Evolutionary conservation across 352 stramenopile genomes (phyloP).

Genomic region (Pythium volutum): DNA sequence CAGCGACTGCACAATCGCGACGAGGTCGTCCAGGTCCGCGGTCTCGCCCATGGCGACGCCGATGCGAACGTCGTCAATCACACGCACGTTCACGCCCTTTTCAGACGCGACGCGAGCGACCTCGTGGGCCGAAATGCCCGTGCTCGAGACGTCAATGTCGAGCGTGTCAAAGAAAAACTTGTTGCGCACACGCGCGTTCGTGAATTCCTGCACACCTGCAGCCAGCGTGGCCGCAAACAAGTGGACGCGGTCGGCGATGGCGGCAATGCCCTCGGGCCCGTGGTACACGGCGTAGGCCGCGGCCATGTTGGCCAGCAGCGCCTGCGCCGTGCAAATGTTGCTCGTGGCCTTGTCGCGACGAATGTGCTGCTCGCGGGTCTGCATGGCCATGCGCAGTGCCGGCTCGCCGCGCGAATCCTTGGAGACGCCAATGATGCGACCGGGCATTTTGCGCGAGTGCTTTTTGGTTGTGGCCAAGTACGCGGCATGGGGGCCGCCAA

Average conservation of each 20-base stretch:
- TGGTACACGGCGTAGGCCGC: slow-evolving; percentile 98
- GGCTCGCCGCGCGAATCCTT: slow-evolving; percentile 95
- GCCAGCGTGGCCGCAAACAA: slow-evolving; percentile 88
- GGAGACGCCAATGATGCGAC: slow-evolving; percentile 98
- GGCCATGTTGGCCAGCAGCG: slow-evolving; percentile 98
- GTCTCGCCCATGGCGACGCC: slow-evolving; percentile 97
- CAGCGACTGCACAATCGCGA: slow-evolving; percentile 83
- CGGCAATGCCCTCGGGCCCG: slow-evolving; percentile 93
- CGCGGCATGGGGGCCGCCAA: slow-evolving; percentile 97
- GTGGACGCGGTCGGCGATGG: slow-evolving; percentile 94
- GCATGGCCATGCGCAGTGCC: slow-evolving; percentile 98
- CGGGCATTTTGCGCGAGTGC: slow-evolving; percentile 97
- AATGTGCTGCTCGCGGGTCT: slow-evolving; percentile 99
- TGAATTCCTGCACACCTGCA: slow-evolving; percentile 87
- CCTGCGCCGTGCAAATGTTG: slow-evolving; percentile 99
- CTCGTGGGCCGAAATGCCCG: slow-evolving; percentile 69
- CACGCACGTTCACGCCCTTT: slow-evolving; percentile 84
- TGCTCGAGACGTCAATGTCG: slow-evolving; percentile 85
- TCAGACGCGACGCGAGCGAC: slow-evolving; percentile 67
- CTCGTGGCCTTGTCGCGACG: slow-evolving; percentile 98
- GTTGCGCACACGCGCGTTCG: slow-evolving; percentile 52
- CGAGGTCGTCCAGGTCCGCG: slow-evolving; percentile 90
- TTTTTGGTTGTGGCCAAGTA: slow-evolving; percentile 97
- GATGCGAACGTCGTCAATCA: slow-evolving; percentile 84
- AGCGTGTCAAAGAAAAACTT: slow-evolving; percentile 97